Evolutionary conservation across 306 rosid genomes (phyloP).

Genomic region (Castanea mollissima): DNA sequence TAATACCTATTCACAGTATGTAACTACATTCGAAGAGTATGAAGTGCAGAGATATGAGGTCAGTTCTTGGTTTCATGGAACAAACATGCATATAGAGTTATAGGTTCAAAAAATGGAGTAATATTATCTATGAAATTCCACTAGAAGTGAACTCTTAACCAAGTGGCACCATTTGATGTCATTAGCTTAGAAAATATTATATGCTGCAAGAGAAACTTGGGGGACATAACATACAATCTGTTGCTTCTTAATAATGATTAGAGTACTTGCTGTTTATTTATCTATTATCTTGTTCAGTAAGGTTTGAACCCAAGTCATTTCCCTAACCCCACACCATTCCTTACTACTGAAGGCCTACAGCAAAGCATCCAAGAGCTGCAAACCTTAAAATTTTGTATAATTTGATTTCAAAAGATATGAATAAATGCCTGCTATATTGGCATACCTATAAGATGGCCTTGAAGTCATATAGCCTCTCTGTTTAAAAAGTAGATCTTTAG

Average conservation of each 20-base stretch:
- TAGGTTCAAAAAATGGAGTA: background rate
- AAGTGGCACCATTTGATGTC: background rate
- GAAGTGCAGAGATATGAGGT: slow-evolving; percentile 93
- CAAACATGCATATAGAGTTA: background rate
- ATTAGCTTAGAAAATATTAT: background rate
- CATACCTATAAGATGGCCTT: background rate
- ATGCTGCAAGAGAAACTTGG: background rate
- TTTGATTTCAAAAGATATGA: too few species aligned
- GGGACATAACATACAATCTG: background rate
- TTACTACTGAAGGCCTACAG: background rate
- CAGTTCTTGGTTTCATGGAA: slow-evolving; percentile 27
- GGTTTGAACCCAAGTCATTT: background rate
- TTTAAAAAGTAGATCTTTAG: too few species aligned
- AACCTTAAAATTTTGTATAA: too few species aligned
- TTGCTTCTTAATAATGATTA: background rate
- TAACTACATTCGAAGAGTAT: slow-evolving; percentile 84
- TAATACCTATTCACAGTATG: slow-evolving; percentile 82
- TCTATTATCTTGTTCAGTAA: background rate
- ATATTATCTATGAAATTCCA: background rate
- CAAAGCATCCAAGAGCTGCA: too few species aligned
- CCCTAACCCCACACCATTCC: background rate
- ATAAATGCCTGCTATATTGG: background rate
- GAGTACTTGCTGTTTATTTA: background rate
- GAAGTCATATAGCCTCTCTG: background rate
- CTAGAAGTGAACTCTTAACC: background rate